Conservation (phyloP, 768 basidiomycete species). For the Pleurotus pulmonarius region DNA sequence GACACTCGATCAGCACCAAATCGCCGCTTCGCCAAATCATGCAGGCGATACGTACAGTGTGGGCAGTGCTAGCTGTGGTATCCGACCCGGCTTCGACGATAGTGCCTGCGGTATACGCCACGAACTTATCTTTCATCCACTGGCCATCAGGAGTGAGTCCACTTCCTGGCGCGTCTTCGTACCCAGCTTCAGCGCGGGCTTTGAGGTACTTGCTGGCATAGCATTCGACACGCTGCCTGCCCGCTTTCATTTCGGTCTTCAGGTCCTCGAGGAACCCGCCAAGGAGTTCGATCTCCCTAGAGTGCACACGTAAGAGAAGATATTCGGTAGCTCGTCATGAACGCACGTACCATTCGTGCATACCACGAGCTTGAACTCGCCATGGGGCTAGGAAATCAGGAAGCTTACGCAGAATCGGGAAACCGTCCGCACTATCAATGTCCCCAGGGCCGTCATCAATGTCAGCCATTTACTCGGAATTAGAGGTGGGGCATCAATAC, state of each 20-base stretch:
- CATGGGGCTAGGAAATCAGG: slow-evolving; percentile 23
- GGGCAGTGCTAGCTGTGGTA: neutral
- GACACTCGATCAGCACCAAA: neutral
- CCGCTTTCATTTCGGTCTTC: neutral
- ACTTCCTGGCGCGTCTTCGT: neutral
- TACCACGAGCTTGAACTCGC: slow-evolving; percentile 18
- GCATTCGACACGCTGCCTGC: neutral
- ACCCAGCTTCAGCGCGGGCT: neutral
- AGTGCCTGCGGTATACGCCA: neutral
- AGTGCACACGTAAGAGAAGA: neutral
- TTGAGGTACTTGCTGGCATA: neutral
- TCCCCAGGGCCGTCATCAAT: no score
- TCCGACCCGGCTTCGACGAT: neutral
- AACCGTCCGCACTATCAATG: slow-evolving; percentile 17
- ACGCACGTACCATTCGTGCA: slow-evolving; percentile 6
- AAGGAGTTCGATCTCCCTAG: neutral
- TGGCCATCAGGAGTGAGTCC: neutral
- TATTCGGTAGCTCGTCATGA: neutral
- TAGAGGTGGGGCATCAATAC: neutral
- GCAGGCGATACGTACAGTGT: neutral
- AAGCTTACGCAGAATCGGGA: slow-evolving; percentile 21
- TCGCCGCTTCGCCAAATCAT: no score
- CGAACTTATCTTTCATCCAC: neutral
- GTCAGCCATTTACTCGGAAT: no score
- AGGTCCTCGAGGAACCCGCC: neutral